These are phyloP conservation scores for Penicillium sp. DNA, from an alignment of 2,329 filamentous ascomycete genomes.

Conservation along the genomic window DNA sequence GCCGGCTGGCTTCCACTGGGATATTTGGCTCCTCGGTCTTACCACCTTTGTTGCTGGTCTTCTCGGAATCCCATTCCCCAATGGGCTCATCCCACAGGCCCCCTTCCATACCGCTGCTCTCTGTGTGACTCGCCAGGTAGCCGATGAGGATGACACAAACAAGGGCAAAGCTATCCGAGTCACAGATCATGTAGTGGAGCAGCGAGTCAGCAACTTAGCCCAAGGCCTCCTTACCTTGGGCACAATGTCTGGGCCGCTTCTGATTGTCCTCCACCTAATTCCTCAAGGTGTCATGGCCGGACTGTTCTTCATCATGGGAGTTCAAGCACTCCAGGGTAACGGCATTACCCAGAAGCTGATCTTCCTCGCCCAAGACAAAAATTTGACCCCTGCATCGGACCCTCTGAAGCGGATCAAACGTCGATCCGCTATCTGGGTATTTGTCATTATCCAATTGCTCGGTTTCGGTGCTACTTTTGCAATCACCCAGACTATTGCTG, in stretches of 20 bases:
- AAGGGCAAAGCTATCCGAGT: constrained; percentile 63
- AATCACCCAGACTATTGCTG: constrained; percentile 79
- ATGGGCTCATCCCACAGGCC: constrained; percentile 79
- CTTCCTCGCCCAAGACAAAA: constrained; percentile 65
- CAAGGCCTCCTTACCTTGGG: constrained; percentile 76
- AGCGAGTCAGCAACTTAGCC: constrained; percentile 74
- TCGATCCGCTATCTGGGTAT: constrained; percentile 68
- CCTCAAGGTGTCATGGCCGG: constrained; percentile 78
- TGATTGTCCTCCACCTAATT: constrained; percentile 73
- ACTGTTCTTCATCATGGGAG: constrained; percentile 82
- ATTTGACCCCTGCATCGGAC: constrained; percentile 59
- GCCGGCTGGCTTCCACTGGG: constrained; percentile 83
- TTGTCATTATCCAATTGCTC: constrained; percentile 66
- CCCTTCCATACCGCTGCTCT: constrained; percentile 79
- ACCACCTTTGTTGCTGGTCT: constrained; percentile 75
- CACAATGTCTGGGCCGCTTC: constrained; percentile 74
- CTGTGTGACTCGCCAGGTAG: constrained; percentile 64
- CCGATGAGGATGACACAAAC: constrained; percentile 57
- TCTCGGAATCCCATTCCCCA: constrained; percentile 76
- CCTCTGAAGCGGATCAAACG: constrained; percentile 64
- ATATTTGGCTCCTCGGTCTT: constrained; percentile 75
- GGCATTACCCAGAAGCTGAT: constrained; percentile 74
- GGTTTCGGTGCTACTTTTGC: constrained; percentile 78
- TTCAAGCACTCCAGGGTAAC: constrained; percentile 74
- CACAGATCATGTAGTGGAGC: constrained; percentile 64